Conservation (phyloP, 805 yeast species). For the Yamadazyma philogaea region DNA sequence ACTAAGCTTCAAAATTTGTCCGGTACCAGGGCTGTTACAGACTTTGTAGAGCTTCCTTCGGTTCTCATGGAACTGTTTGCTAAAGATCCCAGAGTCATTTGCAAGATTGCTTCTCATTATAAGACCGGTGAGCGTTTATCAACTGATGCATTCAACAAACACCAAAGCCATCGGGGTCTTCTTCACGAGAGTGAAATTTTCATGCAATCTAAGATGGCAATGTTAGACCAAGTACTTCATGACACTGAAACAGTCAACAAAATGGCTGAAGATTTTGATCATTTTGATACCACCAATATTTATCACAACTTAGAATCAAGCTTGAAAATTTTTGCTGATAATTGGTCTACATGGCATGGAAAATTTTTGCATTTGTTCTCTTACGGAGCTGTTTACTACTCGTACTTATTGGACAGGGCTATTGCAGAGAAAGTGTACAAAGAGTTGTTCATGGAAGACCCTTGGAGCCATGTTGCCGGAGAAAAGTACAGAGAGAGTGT, state of each 20-base stretch:
- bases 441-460: slow-evolving; percentile 65
- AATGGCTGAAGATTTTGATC: slow-evolving; percentile 15
- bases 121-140: slow-evolving; percentile 63
- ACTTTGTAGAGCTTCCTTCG: slow-evolving; percentile 94
- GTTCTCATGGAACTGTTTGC: slow-evolving; percentile 96
- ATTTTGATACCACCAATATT: slow-evolving; percentile 54
- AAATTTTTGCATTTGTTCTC: slow-evolving; percentile 91
- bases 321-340: slow-evolving; percentile 62
- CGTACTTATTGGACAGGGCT: slow-evolving; percentile 87
- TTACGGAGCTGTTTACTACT: slow-evolving; percentile 91
- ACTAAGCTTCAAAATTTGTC: slow-evolving; percentile 87
- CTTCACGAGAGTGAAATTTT: slow-evolving; percentile 71
- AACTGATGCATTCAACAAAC: slow-evolving; percentile 43
- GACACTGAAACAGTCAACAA: slow-evolving; percentile 28
- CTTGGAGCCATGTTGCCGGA: slow-evolving; percentile 72
- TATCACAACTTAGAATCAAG: slow-evolving; percentile 66
- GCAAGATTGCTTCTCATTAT: slow-evolving; percentile 69
- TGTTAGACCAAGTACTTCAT: slow-evolving; percentile 81
- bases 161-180: slow-evolving; percentile 49
- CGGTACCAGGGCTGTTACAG: slow-evolving; percentile 94
- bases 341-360: slow-evolving; percentile 83
- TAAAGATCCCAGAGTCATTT: slow-evolving; percentile 70
- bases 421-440: slow-evolving; percentile 86
- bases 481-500: slow-evolving; percentile 66
- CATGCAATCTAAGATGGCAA: slow-evolving; percentile 87